These are phyloP conservation scores for Choiromyces venosus DNA, from an alignment of 495 filamentous ascomycete species.

Conservation along the genomic window DNA sequence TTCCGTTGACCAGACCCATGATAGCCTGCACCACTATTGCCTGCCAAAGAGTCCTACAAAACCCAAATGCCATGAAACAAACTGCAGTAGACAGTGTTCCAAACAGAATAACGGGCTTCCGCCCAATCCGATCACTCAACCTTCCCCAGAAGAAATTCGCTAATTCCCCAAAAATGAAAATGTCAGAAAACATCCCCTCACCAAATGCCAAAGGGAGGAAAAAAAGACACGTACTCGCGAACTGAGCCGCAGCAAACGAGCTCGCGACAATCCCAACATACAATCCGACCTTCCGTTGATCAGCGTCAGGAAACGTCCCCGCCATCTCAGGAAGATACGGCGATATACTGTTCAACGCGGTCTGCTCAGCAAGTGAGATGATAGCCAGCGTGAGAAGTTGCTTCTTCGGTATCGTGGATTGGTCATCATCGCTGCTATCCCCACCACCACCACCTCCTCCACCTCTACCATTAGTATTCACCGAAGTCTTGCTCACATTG, in stretches of 20 bases:
- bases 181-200: background rate
- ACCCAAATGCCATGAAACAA: constrained; percentile 83
- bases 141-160: constrained; percentile 95
- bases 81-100: constrained; percentile 74
- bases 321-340: constrained; percentile 94
- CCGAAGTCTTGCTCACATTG: constrained; percentile 43
- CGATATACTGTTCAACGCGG: constrained; percentile 91
- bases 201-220: background rate
- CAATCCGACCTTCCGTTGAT: constrained; percentile 63
- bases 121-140: constrained; percentile 79
- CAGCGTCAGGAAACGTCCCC: constrained; percentile 73
- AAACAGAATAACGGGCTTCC: constrained; percentile 85
- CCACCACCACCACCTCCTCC: too few species aligned
- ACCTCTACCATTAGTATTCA: background rate
- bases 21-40: constrained; percentile 76
- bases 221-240: constrained; percentile 46
- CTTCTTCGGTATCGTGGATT: constrained; percentile 69
- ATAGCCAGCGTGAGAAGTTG: constrained; percentile 82
- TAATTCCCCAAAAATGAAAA: background rate
- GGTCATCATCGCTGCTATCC: constrained; percentile 21
- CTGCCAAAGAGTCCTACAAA: constrained; percentile 75
- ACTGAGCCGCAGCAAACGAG: constrained; percentile 84
- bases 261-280: constrained; percentile 89
- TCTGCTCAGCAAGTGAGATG: constrained; percentile 88
- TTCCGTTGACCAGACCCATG: constrained; percentile 92